Conservation (phyloP, 805 yeast species). For the Candida manassasensis region DNA sequence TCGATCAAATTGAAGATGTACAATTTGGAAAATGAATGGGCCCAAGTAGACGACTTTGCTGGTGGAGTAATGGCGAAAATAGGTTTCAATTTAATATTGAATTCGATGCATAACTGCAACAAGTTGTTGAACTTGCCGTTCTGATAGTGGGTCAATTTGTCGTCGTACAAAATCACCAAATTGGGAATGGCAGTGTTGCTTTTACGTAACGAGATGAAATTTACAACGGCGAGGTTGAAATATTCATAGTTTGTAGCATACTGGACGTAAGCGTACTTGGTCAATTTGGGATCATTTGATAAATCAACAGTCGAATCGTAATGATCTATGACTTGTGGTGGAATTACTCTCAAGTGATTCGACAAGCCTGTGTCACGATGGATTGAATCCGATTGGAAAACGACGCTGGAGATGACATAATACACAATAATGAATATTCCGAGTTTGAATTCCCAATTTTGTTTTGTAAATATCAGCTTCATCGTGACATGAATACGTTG, state of each 20-base stretch:
- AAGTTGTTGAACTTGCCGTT: conserved; percentile 12
- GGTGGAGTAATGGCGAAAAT: conserved; percentile 12
- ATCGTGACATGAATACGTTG: no score
- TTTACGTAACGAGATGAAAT: conserved; percentile 32
- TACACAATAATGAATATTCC: conserved; percentile 17
- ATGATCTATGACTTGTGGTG: conserved; percentile 17
- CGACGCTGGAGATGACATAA: conserved; percentile 16
- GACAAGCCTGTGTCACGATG: conserved; percentile 12
- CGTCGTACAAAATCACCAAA: conserved; percentile 40
- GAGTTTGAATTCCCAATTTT: conserved; percentile 23
- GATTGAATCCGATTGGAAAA: conserved; percentile 12
- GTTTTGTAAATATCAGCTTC: background rate
- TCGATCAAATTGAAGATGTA: conserved; percentile 45
- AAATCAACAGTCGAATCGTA: conserved; percentile 9
- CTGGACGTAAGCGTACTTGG: conserved; percentile 50
- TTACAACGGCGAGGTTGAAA: conserved; percentile 48
- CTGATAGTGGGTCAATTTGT: conserved; percentile 12
- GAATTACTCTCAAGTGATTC: conserved; percentile 17
- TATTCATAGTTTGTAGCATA: conserved; percentile 54
- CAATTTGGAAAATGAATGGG: conserved; percentile 51
- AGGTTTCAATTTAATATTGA: conserved; percentile 22
- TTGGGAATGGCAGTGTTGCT: conserved; percentile 38
- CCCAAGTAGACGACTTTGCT: conserved; percentile 36
- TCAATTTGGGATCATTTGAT: conserved; percentile 6
- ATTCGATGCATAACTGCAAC: conserved; percentile 10